Percentiles rank a stretch among this genome's conserved stretches.
Conservation (phyloP, 768 basidiomycete genomes). For the Boletales sp. region DNA sequence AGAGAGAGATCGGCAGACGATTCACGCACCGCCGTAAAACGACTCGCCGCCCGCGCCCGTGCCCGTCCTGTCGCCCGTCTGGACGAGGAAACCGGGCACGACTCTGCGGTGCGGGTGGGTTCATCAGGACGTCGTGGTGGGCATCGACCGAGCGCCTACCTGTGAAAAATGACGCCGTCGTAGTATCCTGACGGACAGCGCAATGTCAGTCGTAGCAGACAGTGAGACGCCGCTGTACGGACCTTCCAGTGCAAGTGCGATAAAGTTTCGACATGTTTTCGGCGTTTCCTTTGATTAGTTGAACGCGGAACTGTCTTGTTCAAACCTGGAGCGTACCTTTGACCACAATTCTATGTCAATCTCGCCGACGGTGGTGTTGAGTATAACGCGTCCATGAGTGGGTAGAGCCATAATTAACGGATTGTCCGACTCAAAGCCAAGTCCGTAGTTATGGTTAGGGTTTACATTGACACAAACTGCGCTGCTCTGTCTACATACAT, state of each 20-base stretch:
- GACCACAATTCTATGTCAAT: slow-evolving; percentile 91
- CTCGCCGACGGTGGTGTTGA: slow-evolving; percentile 87
- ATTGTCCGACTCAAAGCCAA: background rate
- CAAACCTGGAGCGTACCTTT: slow-evolving; percentile 50
- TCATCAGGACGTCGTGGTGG: background rate
- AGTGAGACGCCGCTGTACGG: slow-evolving; percentile 28
- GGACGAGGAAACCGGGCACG: slow-evolving; percentile 88
- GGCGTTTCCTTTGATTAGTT: slow-evolving; percentile 73
- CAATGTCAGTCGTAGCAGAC: slow-evolving; percentile 4
- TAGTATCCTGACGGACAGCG: slow-evolving; percentile 70
- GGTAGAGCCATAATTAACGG: slow-evolving; percentile 65
- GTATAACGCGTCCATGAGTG: slow-evolving; percentile 79
- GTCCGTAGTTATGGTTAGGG: slow-evolving; percentile 18
- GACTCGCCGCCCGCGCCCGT: slow-evolving; percentile 93
- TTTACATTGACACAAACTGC: slow-evolving; percentile 2
- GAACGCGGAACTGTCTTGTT: background rate
- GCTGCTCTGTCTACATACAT: slow-evolving; percentile 12
- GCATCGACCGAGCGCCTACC: slow-evolving; percentile 43
- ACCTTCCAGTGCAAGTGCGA: slow-evolving; percentile 89
- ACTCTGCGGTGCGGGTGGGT: slow-evolving; percentile 41
- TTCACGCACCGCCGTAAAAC: slow-evolving; percentile 81
- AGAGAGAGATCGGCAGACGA: no score
- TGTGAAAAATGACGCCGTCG: slow-evolving; percentile 92
- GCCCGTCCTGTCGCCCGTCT: slow-evolving; percentile 91
- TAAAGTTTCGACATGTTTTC: slow-evolving; percentile 88